Evolutionary conservation across 176 grass and related monocot species (phyloP), one percentile per base, ranked within the genome.

Genomic region (Tillandsia leiboldiana): DNA sequence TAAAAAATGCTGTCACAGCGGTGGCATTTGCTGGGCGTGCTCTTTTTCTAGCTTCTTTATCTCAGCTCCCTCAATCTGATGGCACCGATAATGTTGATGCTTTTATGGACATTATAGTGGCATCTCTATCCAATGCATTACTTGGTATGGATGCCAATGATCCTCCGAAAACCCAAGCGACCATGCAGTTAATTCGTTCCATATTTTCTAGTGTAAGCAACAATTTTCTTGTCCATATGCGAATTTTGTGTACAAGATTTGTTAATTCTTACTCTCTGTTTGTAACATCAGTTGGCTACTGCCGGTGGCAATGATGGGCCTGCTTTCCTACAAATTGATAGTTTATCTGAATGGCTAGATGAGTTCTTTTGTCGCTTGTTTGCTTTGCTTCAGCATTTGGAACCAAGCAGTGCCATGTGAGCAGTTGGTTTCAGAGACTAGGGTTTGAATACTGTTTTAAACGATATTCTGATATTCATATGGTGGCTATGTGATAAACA

Each of bases 71-170:
- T 82, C 86, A 85, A 56, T 81, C 69, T 64, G 79, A 85, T 72
- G 79, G 87, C 70, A 61, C 49, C 64, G 73, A 33, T 77, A 69
- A 15, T 50, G 53, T 26, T 14, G 68, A 92, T 72, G 72, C 77
- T 69, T 81, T 76, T 50, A 75, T 72, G 79, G 84, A 90, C 72
- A 80, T 92, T 67, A 92, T 97, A 66, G 67, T 85, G 53, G 77
- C 82, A 56, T 87, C 81, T 62, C 89, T 97, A 52, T 92, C 93
- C 64, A 97, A 97, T 83, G 93, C 93, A 67, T 87, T 97, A 75
- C 93, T 92, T 69, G 93, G 93, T 49, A 92, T 97, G 93, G 93
- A 97, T 92, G 93, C 93, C 14, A 97, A 97, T 42, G 93, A 97
- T 77, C 93, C 93, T 42, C 93, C 93, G 56, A 97, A 97, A 75